Evolutionary conservation across 2,329 filamentous ascomycete genomes (phyloP), one percentile per base, ranked within the genome.

Genomic region (Lomentospora prolificans): DNA sequence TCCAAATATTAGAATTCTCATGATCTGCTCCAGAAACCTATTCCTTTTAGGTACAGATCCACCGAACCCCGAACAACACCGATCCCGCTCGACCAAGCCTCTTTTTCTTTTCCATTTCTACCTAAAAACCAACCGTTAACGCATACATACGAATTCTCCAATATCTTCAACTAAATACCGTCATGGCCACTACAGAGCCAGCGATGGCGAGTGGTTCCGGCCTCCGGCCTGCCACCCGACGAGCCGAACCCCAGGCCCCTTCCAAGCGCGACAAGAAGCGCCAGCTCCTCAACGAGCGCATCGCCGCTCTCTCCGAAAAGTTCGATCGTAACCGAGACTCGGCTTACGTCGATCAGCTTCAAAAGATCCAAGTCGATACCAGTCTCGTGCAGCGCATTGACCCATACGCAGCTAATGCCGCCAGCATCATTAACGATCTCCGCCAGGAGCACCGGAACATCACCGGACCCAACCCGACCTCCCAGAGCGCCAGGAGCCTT

Each of bases 191-290:
- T 19, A 22, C 41, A 6, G 41, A 46, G 9, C 41, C 41, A 46
- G 19, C 41, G 19, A 46, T 22, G 5, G 41, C n/a, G 8, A 19
- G 41, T 9, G 41, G 6, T 19, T 46, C 41, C n/a, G 24, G n/a
- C 19, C 41, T 46, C 17, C 41, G n/a, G 10, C 41, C 58, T 36
- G 66, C 66, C 57, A 59, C 64, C 60, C 68, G 72, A 55, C 67
- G 67, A 56, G 69, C 68, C 52, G 71, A 71, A 56, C 67, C 60
- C 31, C 51, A 65, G n/a, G 64, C 74, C n/a, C 76, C 76, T 60
- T 92, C 89, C 41, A 96, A 96, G 75, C 83, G 90, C 69, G 92
- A 97, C 73, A 94, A 95, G 70, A 85, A 91, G 67, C 85, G 90
- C 59, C 89, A 89, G 64, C 84, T 86, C 64, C 82, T 96, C 59